These are phyloP conservation scores for Ormosia semicastrata DNA, from an alignment of 306 rosid species.

Conservation along the genomic window DNA sequence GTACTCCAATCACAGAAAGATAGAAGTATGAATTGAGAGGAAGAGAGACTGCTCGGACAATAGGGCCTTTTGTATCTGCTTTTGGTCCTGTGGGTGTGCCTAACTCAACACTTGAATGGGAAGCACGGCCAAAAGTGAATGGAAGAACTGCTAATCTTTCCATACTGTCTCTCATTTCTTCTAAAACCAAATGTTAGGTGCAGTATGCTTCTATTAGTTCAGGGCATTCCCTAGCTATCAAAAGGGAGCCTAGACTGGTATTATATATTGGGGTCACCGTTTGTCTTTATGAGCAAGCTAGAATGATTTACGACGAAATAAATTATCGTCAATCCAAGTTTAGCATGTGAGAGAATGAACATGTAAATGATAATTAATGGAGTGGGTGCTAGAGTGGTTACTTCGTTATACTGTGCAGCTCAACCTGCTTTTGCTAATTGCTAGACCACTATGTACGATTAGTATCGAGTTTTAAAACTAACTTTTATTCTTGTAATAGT, in stretches of 20 bases:
- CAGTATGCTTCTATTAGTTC: background rate
- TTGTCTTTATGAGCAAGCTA: slow-evolving; percentile 61
- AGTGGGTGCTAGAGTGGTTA: slow-evolving; percentile 47
- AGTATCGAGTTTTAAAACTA: background rate
- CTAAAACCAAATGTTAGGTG: slow-evolving; percentile 2
- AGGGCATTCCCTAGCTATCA: slow-evolving; percentile 21
- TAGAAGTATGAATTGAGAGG: background rate
- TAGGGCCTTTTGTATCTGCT: slow-evolving; percentile 28
- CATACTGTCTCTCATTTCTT: slow-evolving; percentile 53
- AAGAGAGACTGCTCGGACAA: slow-evolving; percentile 36
- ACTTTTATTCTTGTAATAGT: too few species aligned
- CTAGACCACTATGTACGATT: slow-evolving; percentile 14
- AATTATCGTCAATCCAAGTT: slow-evolving; percentile 38
- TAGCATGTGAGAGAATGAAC: slow-evolving; percentile 40
- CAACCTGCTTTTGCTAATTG: slow-evolving; percentile 12
- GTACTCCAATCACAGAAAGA: background rate
- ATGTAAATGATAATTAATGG: slow-evolving; percentile 36
- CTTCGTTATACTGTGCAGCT: slow-evolving; percentile 22
- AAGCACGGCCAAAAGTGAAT: slow-evolving; percentile 67
- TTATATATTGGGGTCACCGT: slow-evolving; percentile 35
- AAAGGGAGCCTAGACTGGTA: slow-evolving; percentile 23
- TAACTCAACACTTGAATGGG: slow-evolving; percentile 66
- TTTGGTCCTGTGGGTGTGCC: slow-evolving; percentile 39
- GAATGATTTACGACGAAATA: slow-evolving; percentile 55
- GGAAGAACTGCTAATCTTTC: slow-evolving; percentile 63